Percentiles rank a stretch among this genome's conserved stretches.
These are phyloP conservation scores for Geranomyces michiganensis DNA, from an alignment of 192 early-diverging fungal genomes.

Conservation along the genomic window DNA sequence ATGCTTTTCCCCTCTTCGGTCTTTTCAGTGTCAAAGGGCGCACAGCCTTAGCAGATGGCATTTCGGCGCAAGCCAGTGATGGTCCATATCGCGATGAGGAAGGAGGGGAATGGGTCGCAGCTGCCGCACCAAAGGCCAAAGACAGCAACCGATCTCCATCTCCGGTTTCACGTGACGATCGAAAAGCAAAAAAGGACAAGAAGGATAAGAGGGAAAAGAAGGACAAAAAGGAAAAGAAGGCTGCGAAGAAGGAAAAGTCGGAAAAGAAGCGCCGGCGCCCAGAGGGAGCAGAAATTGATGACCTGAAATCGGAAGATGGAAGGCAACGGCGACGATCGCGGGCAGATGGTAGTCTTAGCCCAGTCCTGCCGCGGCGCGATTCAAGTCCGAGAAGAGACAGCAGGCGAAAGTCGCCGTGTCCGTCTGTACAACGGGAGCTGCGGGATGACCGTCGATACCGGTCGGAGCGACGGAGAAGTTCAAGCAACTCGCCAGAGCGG, in stretches of 20 bases:
- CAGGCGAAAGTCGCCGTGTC: neutral
- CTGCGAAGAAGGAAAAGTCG: slow-evolving; percentile 29
- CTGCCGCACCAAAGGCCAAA: neutral
- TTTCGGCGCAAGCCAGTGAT: slow-evolving; percentile 6
- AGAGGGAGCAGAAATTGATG: neutral
- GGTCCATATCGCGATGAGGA: slow-evolving; percentile 17
- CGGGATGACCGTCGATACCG: too few species aligned
- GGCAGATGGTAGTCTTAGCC: neutral
- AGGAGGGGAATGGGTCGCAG: neutral
- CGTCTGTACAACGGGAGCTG: neutral
- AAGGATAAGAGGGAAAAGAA: slow-evolving; percentile 41
- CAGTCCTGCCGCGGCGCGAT: neutral
- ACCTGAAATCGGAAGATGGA: neutral
- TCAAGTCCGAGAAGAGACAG: slow-evolving; percentile 1
- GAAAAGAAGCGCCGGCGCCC: slow-evolving; percentile 11
- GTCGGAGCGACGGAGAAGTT: too few species aligned
- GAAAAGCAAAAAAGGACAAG: slow-evolving; percentile 37
- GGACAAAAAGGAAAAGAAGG: slow-evolving; percentile 36
- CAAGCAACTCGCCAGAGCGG: too few species aligned
- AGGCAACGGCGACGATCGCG: neutral
- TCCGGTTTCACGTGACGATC: neutral
- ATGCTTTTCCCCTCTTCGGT: neutral
- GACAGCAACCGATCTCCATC: neutral
- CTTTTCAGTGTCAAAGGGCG: slow-evolving; percentile 12
- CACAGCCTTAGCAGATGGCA: slow-evolving; percentile 22